Evolutionary conservation across 768 basidiomycete species (phyloP).

Genomic region (Naematelia encephala): DNA sequence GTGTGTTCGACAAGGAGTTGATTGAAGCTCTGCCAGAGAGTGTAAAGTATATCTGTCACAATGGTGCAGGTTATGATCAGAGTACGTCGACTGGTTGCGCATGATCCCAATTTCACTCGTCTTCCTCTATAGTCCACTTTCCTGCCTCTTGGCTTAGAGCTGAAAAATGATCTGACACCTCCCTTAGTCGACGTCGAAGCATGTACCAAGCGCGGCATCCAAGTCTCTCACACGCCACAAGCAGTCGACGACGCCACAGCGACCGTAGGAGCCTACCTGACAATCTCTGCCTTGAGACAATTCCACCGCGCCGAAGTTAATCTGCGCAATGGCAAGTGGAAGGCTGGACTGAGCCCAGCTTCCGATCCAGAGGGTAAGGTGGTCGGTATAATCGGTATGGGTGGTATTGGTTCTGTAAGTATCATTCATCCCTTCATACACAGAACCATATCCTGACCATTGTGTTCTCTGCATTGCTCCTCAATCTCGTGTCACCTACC

Average conservation of each 20-base stretch:
- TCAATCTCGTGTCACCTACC: no score
- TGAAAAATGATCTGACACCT: not conserved
- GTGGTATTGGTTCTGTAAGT: constrained; percentile 50
- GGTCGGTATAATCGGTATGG: constrained; percentile 53
- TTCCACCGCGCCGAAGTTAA: constrained; percentile 45
- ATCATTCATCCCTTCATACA: constrained; percentile 49
- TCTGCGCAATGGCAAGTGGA: constrained; percentile 47
- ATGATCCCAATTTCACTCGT: no score
- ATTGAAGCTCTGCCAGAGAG: constrained; percentile 64
- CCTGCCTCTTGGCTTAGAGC: not conserved
- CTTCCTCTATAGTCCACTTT: not conserved
- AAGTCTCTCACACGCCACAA: constrained; percentile 80
- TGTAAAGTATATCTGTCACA: constrained; percentile 84
- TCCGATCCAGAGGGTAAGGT: constrained; percentile 48
- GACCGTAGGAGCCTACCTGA: constrained; percentile 50
- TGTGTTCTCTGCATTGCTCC: no score
- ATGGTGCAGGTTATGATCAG: constrained; percentile 74
- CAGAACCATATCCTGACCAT: no score
- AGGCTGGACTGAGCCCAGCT: constrained; percentile 34
- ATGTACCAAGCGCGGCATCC: constrained; percentile 58
- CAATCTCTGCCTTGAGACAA: constrained; percentile 33
- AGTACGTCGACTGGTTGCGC: no score
- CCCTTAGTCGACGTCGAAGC: constrained; percentile 63
- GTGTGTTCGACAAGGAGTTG: constrained; percentile 75
- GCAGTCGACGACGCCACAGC: constrained; percentile 90